Base-by-base conservation (phyloP, 2,329 filamentous ascomycete species). In the Fusarium denticulatum region DNA sequence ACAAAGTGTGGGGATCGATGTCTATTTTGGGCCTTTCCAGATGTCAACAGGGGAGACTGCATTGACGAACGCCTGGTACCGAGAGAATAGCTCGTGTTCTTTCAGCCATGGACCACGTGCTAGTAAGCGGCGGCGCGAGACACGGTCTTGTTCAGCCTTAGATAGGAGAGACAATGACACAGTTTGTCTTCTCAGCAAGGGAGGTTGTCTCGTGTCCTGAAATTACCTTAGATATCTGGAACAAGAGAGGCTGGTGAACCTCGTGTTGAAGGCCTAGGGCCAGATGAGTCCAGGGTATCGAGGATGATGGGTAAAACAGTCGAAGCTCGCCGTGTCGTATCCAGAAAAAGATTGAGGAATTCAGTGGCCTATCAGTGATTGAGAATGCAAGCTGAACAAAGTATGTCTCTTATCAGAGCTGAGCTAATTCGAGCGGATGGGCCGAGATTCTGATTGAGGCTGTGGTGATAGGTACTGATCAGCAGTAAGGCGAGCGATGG, bases 11-110 rank as follows among this genome's bases (percentile, higher is more conserved):
- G 74, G 73, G 76, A 63, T 62, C 32, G 16, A 64, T 62, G 32
- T 59, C 73, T 77, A 77, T 78, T 78, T 78, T 77, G 62, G 67
- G 69, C 30, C 50, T 46, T 50, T 71, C 55, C 52, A 73, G 43
- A 71, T 64, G 69, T 71, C 64, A 73, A 69, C 69, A 72, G 66
- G 74, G 72, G 65, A 24, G 59, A 63, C 47, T 65, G 64, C 64
- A 70, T 67, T 60, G 56, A 76, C 58, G 61, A 66, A 67, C 63
- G 42, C 62, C 59, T 52, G 59, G 59, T 68, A 71, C 60, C 65
- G 43, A 55, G 32, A 18, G 28, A 53, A 57, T 53, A 70, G 53
- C 67, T 76, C 74, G 76, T 78, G 74, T 76, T 75, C 60, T 47
- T 62, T 58, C 47, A 60, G 55, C 61, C 62, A 66, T 65, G 34